A percentile compares a stretch with the other conserved stretches of the same genome.
phyloP scores from a whole-genome alignment of 106 monocot species.

The Hemerocallis citrina region DNA sequence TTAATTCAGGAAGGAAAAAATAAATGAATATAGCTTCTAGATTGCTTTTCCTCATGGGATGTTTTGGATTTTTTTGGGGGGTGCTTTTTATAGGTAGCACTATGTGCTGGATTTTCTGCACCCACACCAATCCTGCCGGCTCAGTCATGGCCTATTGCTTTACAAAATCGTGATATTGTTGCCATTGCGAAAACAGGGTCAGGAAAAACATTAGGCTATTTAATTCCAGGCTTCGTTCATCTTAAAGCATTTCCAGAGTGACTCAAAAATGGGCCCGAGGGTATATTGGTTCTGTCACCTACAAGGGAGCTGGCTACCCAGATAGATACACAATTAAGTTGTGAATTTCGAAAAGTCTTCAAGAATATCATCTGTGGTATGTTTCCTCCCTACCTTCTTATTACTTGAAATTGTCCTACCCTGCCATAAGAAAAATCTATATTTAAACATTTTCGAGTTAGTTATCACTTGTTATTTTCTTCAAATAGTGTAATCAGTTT shows the following conservation, averaged over 20 bases:
- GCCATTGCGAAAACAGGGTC: constrained; percentile 93
- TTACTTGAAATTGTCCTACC: too few relatives aligned
- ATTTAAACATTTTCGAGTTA: too few relatives aligned
- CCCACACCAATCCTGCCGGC: constrained; percentile 88
- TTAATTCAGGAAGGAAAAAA: constrained; percentile 2
- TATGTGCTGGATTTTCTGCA: constrained; percentile 60
- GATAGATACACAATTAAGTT: constrained; percentile 60
- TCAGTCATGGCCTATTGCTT: constrained; percentile 84
- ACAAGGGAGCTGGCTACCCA: constrained; percentile 93
- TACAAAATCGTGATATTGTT: constrained; percentile 61
- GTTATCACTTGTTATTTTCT: too few relatives aligned
- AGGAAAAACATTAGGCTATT: constrained; percentile 85
- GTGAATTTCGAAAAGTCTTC: constrained; percentile 73
- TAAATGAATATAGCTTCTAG: neutral
- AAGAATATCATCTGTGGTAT: constrained; percentile 70
- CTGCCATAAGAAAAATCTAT: too few relatives aligned
- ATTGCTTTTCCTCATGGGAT: constrained; percentile 8
- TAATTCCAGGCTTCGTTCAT: constrained; percentile 70
- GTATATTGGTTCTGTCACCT: constrained; percentile 73
- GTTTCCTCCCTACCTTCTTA: constrained; percentile 12
- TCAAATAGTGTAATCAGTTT: too few relatives aligned
- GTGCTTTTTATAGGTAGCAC: constrained; percentile 63
- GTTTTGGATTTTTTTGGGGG: constrained; percentile 10
- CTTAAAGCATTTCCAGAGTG: constrained; percentile 47
- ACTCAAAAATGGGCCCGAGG: constrained; percentile 61